phyloP scores from a whole-genome alignment of 1,139 yeast species.

The Meyerozyma athensensis region DNA sequence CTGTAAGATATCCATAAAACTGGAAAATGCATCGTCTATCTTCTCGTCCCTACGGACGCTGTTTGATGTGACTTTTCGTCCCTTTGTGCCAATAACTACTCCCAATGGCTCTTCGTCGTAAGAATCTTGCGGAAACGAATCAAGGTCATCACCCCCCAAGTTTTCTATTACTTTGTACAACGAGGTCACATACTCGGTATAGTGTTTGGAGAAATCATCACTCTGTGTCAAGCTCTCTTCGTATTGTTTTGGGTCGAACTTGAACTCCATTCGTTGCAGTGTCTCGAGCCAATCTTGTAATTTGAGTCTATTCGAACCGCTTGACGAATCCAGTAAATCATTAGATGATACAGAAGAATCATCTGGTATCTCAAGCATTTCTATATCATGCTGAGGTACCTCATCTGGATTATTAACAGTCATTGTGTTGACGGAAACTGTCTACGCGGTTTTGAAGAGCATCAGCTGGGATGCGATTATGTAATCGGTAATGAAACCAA shows the following conservation, averaged over 20 bases:
- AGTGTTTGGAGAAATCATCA: slow-evolving; percentile 18
- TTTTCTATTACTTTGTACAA: slow-evolving; percentile 32
- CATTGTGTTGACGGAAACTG: not conserved
- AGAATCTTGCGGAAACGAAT: slow-evolving; percentile 17
- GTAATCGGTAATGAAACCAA: not conserved
- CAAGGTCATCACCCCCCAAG: slow-evolving; percentile 19
- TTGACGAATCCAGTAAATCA: slow-evolving; percentile 18
- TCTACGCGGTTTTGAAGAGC: slow-evolving; percentile 3
- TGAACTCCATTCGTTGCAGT: slow-evolving; percentile 24
- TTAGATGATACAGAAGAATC: slow-evolving; percentile 29
- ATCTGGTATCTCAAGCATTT: slow-evolving; percentile 44
- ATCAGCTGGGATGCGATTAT: not conserved
- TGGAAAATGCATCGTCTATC: slow-evolving; percentile 26
- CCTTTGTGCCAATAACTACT: slow-evolving; percentile 21
- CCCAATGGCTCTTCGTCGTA: slow-evolving; percentile 31
- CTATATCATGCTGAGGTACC: slow-evolving; percentile 26
- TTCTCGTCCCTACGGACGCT: slow-evolving; percentile 11
- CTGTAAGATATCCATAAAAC: slow-evolving; percentile 21
- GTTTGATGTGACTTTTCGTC: slow-evolving; percentile 11
- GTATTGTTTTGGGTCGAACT: slow-evolving; percentile 26
- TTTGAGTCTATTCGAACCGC: slow-evolving; percentile 11
- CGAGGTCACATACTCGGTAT: slow-evolving; percentile 26
- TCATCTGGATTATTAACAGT: not conserved
- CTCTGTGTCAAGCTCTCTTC: slow-evolving; percentile 18
- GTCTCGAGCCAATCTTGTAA: slow-evolving; percentile 37